These are phyloP conservation scores for Zizania palustris DNA, from an alignment of 202 grass and related monocot genomes.

Conservation along the genomic window DNA sequence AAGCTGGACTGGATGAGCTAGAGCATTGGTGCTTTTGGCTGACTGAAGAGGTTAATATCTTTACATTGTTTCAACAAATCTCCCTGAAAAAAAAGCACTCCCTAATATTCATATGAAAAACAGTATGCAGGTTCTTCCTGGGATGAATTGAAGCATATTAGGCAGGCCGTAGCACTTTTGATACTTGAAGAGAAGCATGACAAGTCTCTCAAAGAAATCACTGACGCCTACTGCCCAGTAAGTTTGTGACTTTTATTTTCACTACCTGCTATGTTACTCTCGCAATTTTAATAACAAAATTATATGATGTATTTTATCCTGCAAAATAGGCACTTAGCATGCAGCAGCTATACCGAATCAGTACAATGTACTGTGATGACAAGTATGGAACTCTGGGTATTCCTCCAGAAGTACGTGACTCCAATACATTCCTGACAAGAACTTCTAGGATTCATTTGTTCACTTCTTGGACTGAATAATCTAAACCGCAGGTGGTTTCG, in stretches of 20 bases:
- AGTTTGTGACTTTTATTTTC: constrained; percentile 3
- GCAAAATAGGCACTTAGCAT: constrained; percentile 51
- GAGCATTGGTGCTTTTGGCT: constrained; percentile 72
- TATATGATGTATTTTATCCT: neutral
- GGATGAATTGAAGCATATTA: constrained; percentile 76
- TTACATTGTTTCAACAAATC: constrained; percentile 7
- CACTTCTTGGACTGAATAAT: neutral
- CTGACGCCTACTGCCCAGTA: constrained; percentile 55
- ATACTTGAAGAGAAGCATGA: constrained; percentile 65
- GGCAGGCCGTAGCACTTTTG: constrained; percentile 67
- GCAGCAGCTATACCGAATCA: constrained; percentile 69
- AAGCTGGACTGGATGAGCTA: constrained; percentile 67
- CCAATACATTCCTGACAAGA: neutral
- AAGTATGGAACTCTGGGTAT: constrained; percentile 62
- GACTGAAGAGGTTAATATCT: constrained; percentile 57
- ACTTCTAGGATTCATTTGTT: neutral
- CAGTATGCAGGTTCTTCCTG: constrained; percentile 76
- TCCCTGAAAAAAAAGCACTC: constrained; percentile 8
- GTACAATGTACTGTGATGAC: constrained; percentile 74
- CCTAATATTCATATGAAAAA: constrained; percentile 36
- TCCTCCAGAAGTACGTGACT: constrained; percentile 51
- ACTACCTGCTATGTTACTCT: neutral
- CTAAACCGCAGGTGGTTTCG: constrained; percentile 42
- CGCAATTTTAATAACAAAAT: neutral
- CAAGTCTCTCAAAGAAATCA: constrained; percentile 56